Evolutionary conservation across 768 basidiomycete genomes (phyloP), one percentile per base, ranked within the genome.

Genomic region (Termitomyces sp.): DNA sequence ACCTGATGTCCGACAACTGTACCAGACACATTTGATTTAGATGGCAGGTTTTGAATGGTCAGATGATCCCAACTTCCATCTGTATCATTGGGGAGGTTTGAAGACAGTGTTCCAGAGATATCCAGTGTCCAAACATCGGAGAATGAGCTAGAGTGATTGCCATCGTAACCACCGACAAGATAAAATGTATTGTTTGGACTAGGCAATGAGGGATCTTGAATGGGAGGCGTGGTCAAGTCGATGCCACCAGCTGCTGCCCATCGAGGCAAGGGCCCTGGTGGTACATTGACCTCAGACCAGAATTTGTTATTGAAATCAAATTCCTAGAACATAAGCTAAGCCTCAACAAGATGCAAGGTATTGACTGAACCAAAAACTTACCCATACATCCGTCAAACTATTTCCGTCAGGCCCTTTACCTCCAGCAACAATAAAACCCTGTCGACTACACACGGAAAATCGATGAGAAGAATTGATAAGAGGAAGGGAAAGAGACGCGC

Each of bases 161-260:
- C 82, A 61, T 88, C 74, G 30, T 77, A 79, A 8, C 91, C 91
- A n/a, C 91, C 91, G 8, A 82, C 79, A 65, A 91, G 75, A 71
- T 83, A 91, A 64, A 91, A 84, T 0, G 87, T 85, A 63, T 87
- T 92, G 66, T 86, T 89, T 43, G 85, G 86, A 14, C 79, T 79
- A 18, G 79, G 75, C 9, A 78, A 63, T 10, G 76, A 63, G 26
- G 77, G 70, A 67, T 81, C 81, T 61, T 76, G 74, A 52, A 76
- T 70, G 46, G 76, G 66, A 14, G 68, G 35, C 4, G 75, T 75
- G n/a, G 82, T 79, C 46, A 75, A 72, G 65, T 93, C 91, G 43
- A 84, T 86, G 1, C 91, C 91, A 50, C 91, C 91, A 18, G 82
- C 81, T 2, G 89, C 85, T 46, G 85, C 85, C 82, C 83, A 91